phyloP scores from a whole-genome alignment of 768 basidiomycete species.

The Pleurotus salmoneostramineus region DNA sequence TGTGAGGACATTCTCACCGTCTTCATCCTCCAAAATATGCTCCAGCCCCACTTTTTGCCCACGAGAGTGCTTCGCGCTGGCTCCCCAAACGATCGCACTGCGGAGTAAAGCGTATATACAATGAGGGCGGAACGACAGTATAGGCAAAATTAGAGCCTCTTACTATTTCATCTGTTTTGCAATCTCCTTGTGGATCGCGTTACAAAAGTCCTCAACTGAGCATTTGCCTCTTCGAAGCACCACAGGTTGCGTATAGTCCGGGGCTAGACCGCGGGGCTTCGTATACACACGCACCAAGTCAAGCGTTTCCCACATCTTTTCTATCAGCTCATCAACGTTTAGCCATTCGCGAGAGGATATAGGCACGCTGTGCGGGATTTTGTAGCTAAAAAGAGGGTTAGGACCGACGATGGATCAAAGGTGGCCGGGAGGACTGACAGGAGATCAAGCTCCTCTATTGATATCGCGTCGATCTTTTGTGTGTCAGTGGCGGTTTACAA shows the following conservation, averaged over 20 bases:
- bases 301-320: constrained; percentile 91
- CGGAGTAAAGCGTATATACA: not conserved
- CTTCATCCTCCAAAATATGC: constrained; percentile 84
- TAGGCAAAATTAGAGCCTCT: constrained; percentile 15
- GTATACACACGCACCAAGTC: constrained; percentile 96
- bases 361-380: constrained; percentile 94
- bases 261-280: constrained; percentile 86
- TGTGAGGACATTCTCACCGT: constrained; percentile 46
- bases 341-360: constrained; percentile 93
- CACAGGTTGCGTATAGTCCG: constrained; percentile 90
- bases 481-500: not conserved
- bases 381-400: constrained; percentile 48
- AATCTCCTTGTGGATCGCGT: constrained; percentile 94
- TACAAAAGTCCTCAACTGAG: constrained; percentile 88
- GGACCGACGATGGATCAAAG: not conserved
- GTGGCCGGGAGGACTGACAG: constrained; percentile 41
- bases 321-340: constrained; percentile 92
- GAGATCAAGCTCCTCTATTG: constrained; percentile 95
- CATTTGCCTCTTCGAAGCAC: constrained; percentile 68
- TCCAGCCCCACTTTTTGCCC: constrained; percentile 95
- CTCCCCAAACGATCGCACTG: constrained; percentile 92
- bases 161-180: constrained; percentile 97
- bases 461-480: constrained; percentile 90
- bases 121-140: not conserved
- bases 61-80: constrained; percentile 94